phyloP scores from a whole-genome alignment of 768 basidiomycete genomes.

The Serendipita sp. region DNA sequence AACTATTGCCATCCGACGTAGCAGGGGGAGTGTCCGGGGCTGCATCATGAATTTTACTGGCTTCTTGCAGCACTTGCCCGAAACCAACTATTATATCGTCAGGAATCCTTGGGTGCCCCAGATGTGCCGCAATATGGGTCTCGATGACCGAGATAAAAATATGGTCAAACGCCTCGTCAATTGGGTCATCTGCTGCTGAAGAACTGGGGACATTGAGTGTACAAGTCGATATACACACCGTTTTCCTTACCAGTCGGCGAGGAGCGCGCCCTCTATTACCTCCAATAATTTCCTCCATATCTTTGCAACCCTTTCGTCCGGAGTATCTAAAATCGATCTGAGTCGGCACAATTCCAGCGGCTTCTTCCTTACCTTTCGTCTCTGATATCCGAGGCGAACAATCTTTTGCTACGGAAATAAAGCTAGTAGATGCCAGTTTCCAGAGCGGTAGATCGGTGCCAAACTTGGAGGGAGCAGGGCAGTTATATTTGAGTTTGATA shows the following conservation, averaged over 20 bases:
- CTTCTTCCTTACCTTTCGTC: slow-evolving; percentile 21
- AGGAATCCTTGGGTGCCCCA: slow-evolving; percentile 54
- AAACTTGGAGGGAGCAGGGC: slow-evolving; percentile 75
- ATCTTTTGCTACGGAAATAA: slow-evolving; percentile 58
- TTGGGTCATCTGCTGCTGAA: slow-evolving; percentile 35
- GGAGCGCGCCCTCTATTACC: slow-evolving; percentile 64
- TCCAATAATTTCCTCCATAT: slow-evolving; percentile 79
- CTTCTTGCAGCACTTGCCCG: slow-evolving; percentile 54
- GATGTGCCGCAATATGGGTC: slow-evolving; percentile 59
- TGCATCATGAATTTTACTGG: slow-evolving; percentile 45
- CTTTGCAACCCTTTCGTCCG: slow-evolving; percentile 51
- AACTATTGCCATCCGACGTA: not conserved
- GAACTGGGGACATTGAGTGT: slow-evolving; percentile 28
- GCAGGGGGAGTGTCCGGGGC: not conserved
- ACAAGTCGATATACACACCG: not conserved
- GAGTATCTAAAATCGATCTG: slow-evolving; percentile 28
- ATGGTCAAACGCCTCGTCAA: slow-evolving; percentile 76
- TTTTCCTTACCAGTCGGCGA: slow-evolving; percentile 61
- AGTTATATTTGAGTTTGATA: slow-evolving; percentile 88
- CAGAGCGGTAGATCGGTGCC: slow-evolving; percentile 80
- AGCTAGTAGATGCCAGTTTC: slow-evolving; percentile 83
- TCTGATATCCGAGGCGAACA: slow-evolving; percentile 36
- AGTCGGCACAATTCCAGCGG: not conserved
- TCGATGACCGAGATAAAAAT: slow-evolving; percentile 65
- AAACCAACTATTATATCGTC: slow-evolving; percentile 55